Conservation (phyloP, 176 grass and related monocot species). For the Pontederia paniculata region DNA sequence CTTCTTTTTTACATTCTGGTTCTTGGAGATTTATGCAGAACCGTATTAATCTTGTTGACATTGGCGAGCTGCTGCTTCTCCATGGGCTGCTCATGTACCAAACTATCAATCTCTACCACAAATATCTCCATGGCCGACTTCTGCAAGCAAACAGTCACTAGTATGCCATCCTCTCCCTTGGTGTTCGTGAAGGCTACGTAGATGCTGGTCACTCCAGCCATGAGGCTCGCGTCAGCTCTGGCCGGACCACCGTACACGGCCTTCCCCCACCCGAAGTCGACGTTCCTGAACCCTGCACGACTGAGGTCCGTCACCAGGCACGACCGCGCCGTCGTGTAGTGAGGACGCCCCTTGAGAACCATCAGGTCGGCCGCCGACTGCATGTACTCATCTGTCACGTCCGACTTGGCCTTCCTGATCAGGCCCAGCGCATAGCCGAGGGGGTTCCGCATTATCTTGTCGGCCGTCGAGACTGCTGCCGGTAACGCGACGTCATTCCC, state of each 20-base stretch:
- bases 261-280: constrained; percentile 87
- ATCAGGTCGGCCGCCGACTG: constrained; percentile 48
- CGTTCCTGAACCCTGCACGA: constrained; percentile 43
- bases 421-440: constrained; percentile 47
- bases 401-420: constrained; percentile 47
- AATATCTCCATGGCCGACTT: constrained; percentile 54
- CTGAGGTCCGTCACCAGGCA: constrained; percentile 56
- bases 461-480: constrained; percentile 35
- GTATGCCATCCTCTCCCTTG: constrained; percentile 48
- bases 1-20: too few species aligned
- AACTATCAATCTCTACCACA: constrained; percentile 29
- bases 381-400: constrained; percentile 55
- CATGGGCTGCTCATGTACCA: constrained; percentile 22
- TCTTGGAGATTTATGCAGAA: too few species aligned
- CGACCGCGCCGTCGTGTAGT: constrained; percentile 62
- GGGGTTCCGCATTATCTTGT: constrained; percentile 29
- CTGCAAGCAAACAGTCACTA: constrained; percentile 55
- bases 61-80: neutral
- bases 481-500: constrained; percentile 73
- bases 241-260: constrained; percentile 54
- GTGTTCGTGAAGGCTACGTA: constrained; percentile 47
- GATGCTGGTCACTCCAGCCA: constrained; percentile 61
- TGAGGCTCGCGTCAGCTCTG: constrained; percentile 43
- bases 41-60: too few species aligned
- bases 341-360: constrained; percentile 43